phyloP scores from a whole-genome alignment of 2,329 filamentous ascomycete genomes.

The Cytospora schulzeri region DNA sequence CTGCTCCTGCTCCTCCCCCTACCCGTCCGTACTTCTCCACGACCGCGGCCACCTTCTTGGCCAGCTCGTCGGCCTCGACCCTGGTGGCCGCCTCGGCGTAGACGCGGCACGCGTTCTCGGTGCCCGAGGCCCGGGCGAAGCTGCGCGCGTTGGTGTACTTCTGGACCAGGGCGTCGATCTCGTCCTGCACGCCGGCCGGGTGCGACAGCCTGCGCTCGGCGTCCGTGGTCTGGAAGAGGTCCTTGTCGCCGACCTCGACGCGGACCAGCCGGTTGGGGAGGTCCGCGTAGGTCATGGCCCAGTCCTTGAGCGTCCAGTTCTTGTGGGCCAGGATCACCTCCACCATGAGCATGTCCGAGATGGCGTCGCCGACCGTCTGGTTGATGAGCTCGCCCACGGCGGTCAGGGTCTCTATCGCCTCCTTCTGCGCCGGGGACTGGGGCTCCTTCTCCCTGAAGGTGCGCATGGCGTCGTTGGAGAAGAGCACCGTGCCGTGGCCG shows the following conservation, averaged over 20 bases:
- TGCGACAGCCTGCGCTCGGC: constrained; percentile 86
- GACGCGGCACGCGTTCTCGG: constrained; percentile 92
- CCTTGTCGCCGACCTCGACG: constrained; percentile 85
- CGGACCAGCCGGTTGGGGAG: constrained; percentile 94
- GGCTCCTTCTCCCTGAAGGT: constrained; percentile 79
- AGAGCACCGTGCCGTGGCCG: constrained; percentile 94
- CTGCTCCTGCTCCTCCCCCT: constrained; percentile 35
- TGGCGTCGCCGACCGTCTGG: constrained; percentile 93
- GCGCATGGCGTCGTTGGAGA: constrained; percentile 80
- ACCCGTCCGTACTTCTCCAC: constrained; percentile 63
- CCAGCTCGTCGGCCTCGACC: constrained; percentile 87
- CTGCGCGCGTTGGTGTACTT: constrained; percentile 89
- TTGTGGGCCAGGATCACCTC: constrained; percentile 97
- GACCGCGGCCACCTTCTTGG: constrained; percentile 76
- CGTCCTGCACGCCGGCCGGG: constrained; percentile 76
- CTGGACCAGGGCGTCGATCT: constrained; percentile 84
- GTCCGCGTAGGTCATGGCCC: constrained; percentile 90
- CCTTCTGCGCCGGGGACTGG: constrained; percentile 88
- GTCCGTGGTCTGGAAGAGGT: constrained; percentile 87
- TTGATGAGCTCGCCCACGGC: constrained; percentile 92
- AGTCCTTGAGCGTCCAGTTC: constrained; percentile 84
- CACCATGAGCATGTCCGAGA: constrained; percentile 94
- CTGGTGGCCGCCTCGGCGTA: constrained; percentile 93
- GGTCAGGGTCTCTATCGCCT: constrained; percentile 80
- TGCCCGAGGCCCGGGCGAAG: constrained; percentile 91